These are phyloP conservation scores for Aspergillus bertholletiae DNA, from an alignment of 495 filamentous ascomycete species.

Conservation along the genomic window DNA sequence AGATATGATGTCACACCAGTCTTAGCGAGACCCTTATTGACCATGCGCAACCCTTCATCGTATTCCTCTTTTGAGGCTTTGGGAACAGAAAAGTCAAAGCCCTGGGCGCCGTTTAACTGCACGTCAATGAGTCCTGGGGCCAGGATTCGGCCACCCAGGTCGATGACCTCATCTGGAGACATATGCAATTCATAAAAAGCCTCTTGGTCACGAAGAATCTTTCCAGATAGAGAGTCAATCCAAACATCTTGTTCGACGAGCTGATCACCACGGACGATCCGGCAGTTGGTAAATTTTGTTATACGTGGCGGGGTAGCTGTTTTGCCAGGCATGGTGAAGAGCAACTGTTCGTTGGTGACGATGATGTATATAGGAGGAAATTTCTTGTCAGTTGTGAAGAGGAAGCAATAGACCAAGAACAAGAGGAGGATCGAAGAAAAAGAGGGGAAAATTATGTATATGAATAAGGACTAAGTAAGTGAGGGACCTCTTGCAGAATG, in stretches of 20 bases:
- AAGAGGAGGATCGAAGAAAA: background rate
- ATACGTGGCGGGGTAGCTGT: constrained; percentile 44
- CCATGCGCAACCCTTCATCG: constrained; percentile 57
- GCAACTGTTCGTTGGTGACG: background rate
- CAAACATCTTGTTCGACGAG: constrained; percentile 73
- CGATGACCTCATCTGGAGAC: constrained; percentile 51
- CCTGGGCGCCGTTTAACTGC: constrained; percentile 81
- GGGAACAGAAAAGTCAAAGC: constrained; percentile 80
- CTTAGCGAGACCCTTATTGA: constrained; percentile 64
- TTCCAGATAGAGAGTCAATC: constrained; percentile 71
- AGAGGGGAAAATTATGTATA: background rate
- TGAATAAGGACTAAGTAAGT: background rate
- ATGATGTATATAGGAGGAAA: background rate
- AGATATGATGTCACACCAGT: constrained; percentile 84
- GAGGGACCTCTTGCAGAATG: background rate
- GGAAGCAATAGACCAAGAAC: background rate
- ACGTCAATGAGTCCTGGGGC: constrained; percentile 81
- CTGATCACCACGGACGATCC: constrained; percentile 57
- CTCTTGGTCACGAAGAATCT: constrained; percentile 70
- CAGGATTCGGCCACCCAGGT: constrained; percentile 74
- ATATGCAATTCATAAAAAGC: constrained; percentile 68
- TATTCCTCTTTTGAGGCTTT: constrained; percentile 61
- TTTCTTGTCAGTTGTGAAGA: background rate
- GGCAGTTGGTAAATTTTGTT: constrained; percentile 82
- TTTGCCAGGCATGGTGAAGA: constrained; percentile 35